Base-by-base conservation (phyloP, 2,329 filamentous ascomycete genomes). In the Aspergillus sp. region DNA sequence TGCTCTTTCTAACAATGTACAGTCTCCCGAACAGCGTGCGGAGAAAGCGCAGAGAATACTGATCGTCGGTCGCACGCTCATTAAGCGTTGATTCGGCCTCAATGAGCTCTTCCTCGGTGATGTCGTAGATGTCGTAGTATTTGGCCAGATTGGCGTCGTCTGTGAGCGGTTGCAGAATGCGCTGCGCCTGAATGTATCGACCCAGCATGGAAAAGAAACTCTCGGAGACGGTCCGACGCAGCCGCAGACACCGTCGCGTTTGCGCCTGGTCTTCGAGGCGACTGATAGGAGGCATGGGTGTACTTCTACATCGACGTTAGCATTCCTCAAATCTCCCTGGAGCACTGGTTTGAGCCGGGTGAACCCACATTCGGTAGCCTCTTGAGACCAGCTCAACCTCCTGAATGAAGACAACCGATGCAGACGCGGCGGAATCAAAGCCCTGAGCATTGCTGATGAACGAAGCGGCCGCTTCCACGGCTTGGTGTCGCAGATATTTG, bases 301-400 rank as follows among this genome's bases (percentile, higher is more conserved):
- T 89, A 81, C 91, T 96, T 78, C 91, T 96, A 69, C 56, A 60
- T 36, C 45, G 56, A 69, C 65, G 62, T 67, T 63, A 70, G 64
- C 56, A 59, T 52, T 53, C 57, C 56, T 50, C 26, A 52, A 49
- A 12, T 9, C 50, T 22, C 70, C 54, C 70, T 52, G 61, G 59
- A 24, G 29, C 46, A 54, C 26, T 18, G 47, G 39, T 22, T 14
- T 6, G 11, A 36, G 5, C 32, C 49, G 42, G 6, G 42, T 32
- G 50, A 52, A 79, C 87, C 75, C 77, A 92, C 87, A 96, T 82
- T 77, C 91, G 85, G 75, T 96, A 97, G 22, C 93, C 93, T 67
- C 93, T 87, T 31, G 93, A 96, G 26, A 97, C 92, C 32, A 97
- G 83, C 78, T 97, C 93, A n/a, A 97, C 92, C 77, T 97, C 93